Conservation (phyloP, 2,329 filamentous ascomycete genomes). For the Claviceps cyperi region DNA sequence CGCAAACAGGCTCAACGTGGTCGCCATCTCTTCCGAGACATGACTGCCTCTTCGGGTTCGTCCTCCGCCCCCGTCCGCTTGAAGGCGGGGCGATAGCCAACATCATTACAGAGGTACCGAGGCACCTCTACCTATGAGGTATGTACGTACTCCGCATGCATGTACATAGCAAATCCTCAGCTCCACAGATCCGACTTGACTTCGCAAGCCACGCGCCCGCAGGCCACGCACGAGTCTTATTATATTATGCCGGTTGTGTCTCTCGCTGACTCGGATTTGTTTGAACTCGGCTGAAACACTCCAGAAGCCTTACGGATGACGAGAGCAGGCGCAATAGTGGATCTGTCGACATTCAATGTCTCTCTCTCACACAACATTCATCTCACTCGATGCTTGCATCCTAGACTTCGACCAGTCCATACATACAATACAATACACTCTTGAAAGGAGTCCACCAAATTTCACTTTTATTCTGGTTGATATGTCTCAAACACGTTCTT, state of each 20-base stretch:
- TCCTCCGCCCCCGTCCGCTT: neutral
- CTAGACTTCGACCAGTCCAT: neutral
- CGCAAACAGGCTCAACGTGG: neutral
- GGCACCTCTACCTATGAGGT: no score
- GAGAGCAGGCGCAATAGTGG: neutral
- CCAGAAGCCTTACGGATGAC: neutral
- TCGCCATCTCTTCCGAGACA: conserved; percentile 2
- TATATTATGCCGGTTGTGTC: conserved; percentile 4
- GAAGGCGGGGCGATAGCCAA: neutral
- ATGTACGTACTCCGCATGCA: neutral
- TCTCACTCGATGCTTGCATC: conserved; percentile 2
- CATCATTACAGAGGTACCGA: neutral
- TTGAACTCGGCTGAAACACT: neutral
- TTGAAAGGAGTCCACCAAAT: neutral
- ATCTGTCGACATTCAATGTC: conserved; percentile 4
- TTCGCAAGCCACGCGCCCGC: neutral
- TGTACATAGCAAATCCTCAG: neutral
- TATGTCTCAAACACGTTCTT: conserved; percentile 2
- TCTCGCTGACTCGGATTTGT: conserved; percentile 2
- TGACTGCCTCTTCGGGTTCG: neutral
- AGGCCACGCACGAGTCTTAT: neutral
- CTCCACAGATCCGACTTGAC: neutral
- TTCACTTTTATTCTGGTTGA: neutral
- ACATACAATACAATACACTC: neutral
- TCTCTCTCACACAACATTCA: conserved; percentile 4